Evolutionary conservation across 805 yeast genomes (phyloP).

Genomic region (Suhomyces canberraensis): DNA sequence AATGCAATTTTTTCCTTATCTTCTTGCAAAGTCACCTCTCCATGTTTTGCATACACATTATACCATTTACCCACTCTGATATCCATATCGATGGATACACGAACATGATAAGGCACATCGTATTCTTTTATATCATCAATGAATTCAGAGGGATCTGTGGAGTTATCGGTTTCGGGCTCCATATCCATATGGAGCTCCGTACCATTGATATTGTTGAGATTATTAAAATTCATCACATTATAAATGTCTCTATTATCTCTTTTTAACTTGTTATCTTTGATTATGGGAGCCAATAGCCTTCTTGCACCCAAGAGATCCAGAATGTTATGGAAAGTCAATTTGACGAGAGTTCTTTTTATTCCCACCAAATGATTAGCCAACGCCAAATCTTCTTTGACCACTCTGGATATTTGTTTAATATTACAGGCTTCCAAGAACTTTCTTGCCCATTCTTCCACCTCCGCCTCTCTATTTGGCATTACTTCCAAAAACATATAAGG

Average conservation of each 20-base stretch:
- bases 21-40: constrained; percentile 52
- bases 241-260: constrained; percentile 67
- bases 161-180: constrained; percentile 27
- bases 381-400: constrained; percentile 73
- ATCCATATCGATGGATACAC: constrained; percentile 89
- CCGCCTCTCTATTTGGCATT: constrained; percentile 58
- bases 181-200: constrained; percentile 14
- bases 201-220: constrained; percentile 14
- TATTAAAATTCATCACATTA: constrained; percentile 48
- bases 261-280: constrained; percentile 61
- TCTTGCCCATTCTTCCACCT: constrained; percentile 81
- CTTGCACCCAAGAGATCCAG: constrained; percentile 75
- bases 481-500: constrained; percentile 82
- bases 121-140: constrained; percentile 86
- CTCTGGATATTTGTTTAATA: constrained; percentile 53
- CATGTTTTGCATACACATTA: constrained; percentile 62
- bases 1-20: constrained; percentile 79
- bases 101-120: constrained; percentile 94
- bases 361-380: constrained; percentile 88
- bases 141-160: constrained; percentile 54
- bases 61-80: constrained; percentile 97
- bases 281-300: constrained; percentile 62
- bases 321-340: constrained; percentile 71
- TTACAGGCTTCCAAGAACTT: constrained; percentile 57
- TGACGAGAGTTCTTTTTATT: constrained; percentile 57